Conservation (phyloP, 2,329 filamentous ascomycete species). For the Fusarium oligoseptatum region DNA sequence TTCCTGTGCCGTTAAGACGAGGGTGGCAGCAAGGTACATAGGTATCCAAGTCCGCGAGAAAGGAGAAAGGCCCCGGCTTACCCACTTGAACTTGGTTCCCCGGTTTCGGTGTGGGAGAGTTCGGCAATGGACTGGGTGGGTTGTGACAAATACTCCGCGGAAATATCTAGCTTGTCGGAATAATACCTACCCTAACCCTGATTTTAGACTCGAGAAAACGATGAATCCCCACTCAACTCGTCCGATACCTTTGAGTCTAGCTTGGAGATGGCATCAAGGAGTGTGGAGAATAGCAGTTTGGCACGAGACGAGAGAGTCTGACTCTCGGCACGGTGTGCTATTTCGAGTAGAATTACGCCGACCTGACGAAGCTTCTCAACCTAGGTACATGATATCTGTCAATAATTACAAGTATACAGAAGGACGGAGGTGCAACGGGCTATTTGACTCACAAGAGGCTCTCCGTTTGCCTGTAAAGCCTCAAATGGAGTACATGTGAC, state of each 20-base stretch:
- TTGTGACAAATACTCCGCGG: background rate
- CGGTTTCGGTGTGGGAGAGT: background rate
- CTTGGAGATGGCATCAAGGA: background rate
- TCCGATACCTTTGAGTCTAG: background rate
- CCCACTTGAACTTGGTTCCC: background rate
- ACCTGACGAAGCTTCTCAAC: background rate
- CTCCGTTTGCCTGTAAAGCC: background rate
- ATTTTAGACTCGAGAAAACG: background rate
- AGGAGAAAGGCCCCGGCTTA: background rate
- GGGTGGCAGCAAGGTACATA: background rate
- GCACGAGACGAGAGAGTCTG: background rate
- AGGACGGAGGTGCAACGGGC: background rate
- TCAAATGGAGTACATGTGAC: background rate
- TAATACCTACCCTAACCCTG: background rate
- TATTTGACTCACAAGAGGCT: background rate
- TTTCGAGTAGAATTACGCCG: background rate
- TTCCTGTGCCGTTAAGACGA: background rate
- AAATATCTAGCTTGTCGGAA: background rate
- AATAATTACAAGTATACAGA: background rate
- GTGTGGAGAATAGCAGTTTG: background rate
- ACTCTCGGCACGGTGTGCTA: background rate
- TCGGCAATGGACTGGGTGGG: background rate
- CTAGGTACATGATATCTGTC: background rate
- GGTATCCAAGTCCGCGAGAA: background rate
- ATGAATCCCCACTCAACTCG: background rate